Base-by-base conservation (phyloP, 768 basidiomycete species). In the Vararia minispora region DNA sequence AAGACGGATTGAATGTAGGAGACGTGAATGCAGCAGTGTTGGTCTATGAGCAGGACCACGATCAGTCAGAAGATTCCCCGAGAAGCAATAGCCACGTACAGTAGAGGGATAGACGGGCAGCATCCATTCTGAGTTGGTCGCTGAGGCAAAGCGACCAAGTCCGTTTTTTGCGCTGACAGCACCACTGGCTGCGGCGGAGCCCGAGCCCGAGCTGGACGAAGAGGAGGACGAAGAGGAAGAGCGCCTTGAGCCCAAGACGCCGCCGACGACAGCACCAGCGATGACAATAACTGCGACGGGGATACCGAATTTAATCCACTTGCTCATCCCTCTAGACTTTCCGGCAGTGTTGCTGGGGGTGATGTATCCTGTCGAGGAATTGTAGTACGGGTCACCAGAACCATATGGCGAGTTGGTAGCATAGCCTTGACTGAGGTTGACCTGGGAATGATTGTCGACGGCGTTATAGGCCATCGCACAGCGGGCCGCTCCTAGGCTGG, bases 91-190 rank as follows among this genome's bases (percentile, higher is more conserved):
- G n/a, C n/a, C n/a, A 72, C 86, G 65, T 43, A 91, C 89, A 5
- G 85, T 84, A 14, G 85, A 79, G 5, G 89, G 85, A 55, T 91
- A 91, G 16, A 90, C 55, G 2, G 90, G 90, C 38, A 87, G 64
- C 63, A 80, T 69, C 55, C 76, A 91, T 33, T 72, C 65, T 49
- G 75, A 74, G 53, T 89, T 70, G 14, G 89, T 94, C 5, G 76
- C 75, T 2, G 79, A 79, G 21, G 89, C 74, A 52, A 76, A 84
- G 25, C 73, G 56, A 11, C 78, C 83, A 25, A 75, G 40, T 12
- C 63, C 63, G 24, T 68, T 58, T 57, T 81, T 76, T 20, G 63
- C 65, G 42, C 72, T 72, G 20, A 65, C 68, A 26, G 68, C 73
- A 34, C 70, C 68, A 47, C 69, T 73, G n/a, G 68, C 69, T 27